Base-by-base conservation (phyloP, 441 rosid species). In the Populus hybrid region DNA sequence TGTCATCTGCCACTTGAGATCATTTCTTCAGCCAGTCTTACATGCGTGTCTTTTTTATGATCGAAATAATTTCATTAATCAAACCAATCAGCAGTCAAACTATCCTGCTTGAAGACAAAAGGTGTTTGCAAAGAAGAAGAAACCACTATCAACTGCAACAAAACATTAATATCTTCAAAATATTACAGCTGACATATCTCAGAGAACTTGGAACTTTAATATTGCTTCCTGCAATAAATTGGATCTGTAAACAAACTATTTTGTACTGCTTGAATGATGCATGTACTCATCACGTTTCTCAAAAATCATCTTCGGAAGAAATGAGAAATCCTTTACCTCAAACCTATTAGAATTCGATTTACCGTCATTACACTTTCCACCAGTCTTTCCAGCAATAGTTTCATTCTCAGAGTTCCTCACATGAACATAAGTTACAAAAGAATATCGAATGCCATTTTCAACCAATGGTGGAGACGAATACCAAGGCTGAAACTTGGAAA, bases 341-440 rank as follows among this genome's bases (percentile, higher is more conserved):
- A 50, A 71, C 69, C 70, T 73, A 76, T 68, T 26, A 72, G 78
- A 67, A 53, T 67, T 46, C 66, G 75, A 74, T 74, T 24, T 71
- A 30, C 18, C 36, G 28, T 75, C 59, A 30, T 3, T 20, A 23
- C 30, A 34, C 34, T 84, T 70, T 80, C 84, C 87, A 70, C 30
- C 80, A 3, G 59, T 50, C 20, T 65, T 75, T 50, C 69, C 4
- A 26, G 28, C 28, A 75, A 9, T 24, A 20, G 53, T 50, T n/a
- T 16, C 67, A 46, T 30, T 23, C 1, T 70, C 72, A 76, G 89
- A 65, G 81, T 75, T 87, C 79, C 88, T 85, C 67, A 90, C 95
- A 74, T 94, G 97, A 75, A 93, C 91, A 83, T 90, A 90, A 28
- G 92, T 90, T 26, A 84, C 83, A 77, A 91, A 91, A 78, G 88